Percentiles rank a stretch among this genome's conserved stretches.
These are phyloP conservation scores for Mortierella sp. DNA, from an alignment of 371 early-diverging fungal genomes.

Conservation along the genomic window DNA sequence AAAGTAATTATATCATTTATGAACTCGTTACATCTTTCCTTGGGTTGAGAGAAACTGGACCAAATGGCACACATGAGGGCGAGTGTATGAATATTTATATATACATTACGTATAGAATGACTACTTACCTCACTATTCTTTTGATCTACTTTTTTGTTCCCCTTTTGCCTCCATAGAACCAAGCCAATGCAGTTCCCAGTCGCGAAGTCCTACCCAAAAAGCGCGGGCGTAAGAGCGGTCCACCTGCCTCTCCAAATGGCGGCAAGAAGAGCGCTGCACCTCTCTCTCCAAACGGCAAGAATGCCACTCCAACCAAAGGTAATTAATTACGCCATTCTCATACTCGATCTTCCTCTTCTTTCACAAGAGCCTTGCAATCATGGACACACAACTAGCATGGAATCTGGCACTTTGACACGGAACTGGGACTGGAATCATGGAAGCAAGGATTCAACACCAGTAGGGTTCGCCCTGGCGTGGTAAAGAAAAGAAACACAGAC, in stretches of 20 bases:
- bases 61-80: not conserved
- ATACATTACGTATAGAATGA: not conserved
- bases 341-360: not conserved
- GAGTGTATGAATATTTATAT: not conserved
- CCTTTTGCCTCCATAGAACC: slow-evolving; percentile 18
- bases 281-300: slow-evolving; percentile 10
- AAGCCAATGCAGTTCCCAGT: slow-evolving; percentile 17
- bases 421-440: not conserved
- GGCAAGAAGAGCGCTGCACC: slow-evolving; percentile 18
- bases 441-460: not conserved
- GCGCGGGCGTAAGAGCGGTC: slow-evolving; percentile 33
- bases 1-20: slow-evolving; percentile 12
- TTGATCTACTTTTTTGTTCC: not conserved
- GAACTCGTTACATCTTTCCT: not conserved
- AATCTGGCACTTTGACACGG: not conserved
- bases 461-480: not conserved
- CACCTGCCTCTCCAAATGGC: not conserved
- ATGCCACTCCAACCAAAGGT: slow-evolving; percentile 31
- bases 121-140: not conserved
- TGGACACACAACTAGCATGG: too few species aligned
- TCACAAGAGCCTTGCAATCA: not conserved
- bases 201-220: slow-evolving; percentile 21
- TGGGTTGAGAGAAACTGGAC: not conserved
- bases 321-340: not conserved
- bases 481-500: not conserved